phyloP scores from a whole-genome alignment of 371 early-diverging fungal species.

The Actinomucor elegans region DNA sequence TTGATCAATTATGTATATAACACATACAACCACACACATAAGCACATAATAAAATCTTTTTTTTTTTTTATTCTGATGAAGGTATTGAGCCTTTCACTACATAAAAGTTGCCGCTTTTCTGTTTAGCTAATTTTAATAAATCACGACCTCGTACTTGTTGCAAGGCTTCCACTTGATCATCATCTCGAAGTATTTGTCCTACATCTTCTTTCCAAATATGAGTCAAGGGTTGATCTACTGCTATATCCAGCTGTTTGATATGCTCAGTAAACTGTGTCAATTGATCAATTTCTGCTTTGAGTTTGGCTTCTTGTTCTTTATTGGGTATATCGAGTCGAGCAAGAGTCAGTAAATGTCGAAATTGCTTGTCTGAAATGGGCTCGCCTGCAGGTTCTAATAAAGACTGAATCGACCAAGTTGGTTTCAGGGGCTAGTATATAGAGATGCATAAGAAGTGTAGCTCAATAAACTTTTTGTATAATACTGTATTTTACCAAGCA shows the following conservation, averaged over 20 bases:
- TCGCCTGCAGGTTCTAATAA: slow-evolving; percentile 16
- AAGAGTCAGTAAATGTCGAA: slow-evolving; percentile 31
- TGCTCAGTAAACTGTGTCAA: slow-evolving; percentile 33
- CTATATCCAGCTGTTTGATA: slow-evolving; percentile 19
- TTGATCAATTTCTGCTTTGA: slow-evolving; percentile 34
- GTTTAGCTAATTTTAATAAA: slow-evolving; percentile 25
- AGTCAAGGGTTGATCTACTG: slow-evolving; percentile 25
- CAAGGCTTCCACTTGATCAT: slow-evolving; percentile 2
- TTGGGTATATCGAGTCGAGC: slow-evolving; percentile 27
- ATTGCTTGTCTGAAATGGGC: slow-evolving; percentile 32
- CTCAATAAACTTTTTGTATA: no score
- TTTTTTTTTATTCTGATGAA: slow-evolving; percentile 1
- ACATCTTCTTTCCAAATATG: slow-evolving; percentile 34
- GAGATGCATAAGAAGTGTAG: neutral
- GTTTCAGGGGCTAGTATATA: slow-evolving; percentile 24
- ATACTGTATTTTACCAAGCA: slow-evolving; percentile 17
- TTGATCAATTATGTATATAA: no score
- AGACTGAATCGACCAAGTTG: slow-evolving; percentile 35
- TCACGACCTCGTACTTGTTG: slow-evolving; percentile 19
- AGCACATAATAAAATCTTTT: neutral
- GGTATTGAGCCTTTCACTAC: slow-evolving; percentile 22
- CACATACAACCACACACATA: neutral
- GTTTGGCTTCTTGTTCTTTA: slow-evolving; percentile 3
- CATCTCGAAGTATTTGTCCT: slow-evolving; percentile 21
- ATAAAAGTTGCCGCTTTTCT: slow-evolving; percentile 39